These are phyloP conservation scores for Boletus coccyginus DNA, from an alignment of 768 basidiomycete genomes.

Conservation along the genomic window DNA sequence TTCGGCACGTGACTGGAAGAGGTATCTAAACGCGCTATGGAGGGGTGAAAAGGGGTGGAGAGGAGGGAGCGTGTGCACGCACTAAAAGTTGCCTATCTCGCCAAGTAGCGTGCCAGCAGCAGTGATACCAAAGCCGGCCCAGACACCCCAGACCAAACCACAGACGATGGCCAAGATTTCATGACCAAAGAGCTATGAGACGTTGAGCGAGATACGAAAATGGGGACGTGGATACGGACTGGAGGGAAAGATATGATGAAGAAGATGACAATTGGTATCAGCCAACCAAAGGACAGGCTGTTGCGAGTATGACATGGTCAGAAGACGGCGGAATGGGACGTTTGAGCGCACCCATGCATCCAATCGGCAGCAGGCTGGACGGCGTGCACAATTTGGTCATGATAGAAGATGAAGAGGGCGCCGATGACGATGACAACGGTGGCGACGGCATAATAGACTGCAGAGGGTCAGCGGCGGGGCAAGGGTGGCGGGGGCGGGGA, in stretches of 20 bases:
- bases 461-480: neutral
- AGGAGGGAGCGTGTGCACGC: slow-evolving; percentile 28
- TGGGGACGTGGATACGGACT: slow-evolving; percentile 33
- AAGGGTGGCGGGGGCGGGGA: neutral
- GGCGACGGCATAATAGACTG: slow-evolving; percentile 50
- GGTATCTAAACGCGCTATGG: slow-evolving; percentile 76
- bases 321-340: neutral
- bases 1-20: slow-evolving; percentile 70
- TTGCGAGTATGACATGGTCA: neutral
- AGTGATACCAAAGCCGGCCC: slow-evolving; percentile 85
- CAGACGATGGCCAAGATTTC: slow-evolving; percentile 88
- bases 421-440: slow-evolving; percentile 47
- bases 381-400: slow-evolving; percentile 54
- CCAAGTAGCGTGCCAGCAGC: slow-evolving; percentile 80
- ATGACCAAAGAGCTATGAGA: slow-evolving; percentile 75
- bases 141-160: slow-evolving; percentile 88
- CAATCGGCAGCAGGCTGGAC: slow-evolving; percentile 45
- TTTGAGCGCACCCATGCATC: slow-evolving; percentile 38
- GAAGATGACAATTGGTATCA: slow-evolving; percentile 76
- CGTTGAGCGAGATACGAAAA: slow-evolving; percentile 2
- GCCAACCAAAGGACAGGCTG: slow-evolving; percentile 60
- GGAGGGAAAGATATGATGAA: slow-evolving; percentile 89
- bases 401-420: slow-evolving; percentile 57
- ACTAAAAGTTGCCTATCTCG: slow-evolving; percentile 89
- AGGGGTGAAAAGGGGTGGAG: slow-evolving; percentile 9